Conservation (phyloP, 495 filamentous ascomycete genomes). For the Trichoderma orchidacearum region DNA sequence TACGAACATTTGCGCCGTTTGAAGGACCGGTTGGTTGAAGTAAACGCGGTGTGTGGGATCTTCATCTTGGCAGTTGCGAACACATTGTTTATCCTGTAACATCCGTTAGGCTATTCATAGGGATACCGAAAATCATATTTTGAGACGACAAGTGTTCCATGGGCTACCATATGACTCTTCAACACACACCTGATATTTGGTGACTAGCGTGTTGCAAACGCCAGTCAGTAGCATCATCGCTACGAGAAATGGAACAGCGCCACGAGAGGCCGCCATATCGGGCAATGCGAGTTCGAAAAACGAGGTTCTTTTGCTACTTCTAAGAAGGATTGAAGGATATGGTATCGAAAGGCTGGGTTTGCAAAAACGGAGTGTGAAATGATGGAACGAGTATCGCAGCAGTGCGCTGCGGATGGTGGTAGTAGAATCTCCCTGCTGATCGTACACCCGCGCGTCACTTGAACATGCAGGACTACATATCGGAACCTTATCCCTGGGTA, state of each 20-base stretch:
- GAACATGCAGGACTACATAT: too few relatives aligned
- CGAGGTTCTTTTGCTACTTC: too few relatives aligned
- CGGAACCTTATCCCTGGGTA: too few relatives aligned
- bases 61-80: slow-evolving; percentile 69
- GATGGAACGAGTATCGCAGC: too few relatives aligned
- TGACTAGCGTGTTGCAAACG: slow-evolving; percentile 92
- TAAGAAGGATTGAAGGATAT: too few relatives aligned
- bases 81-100: slow-evolving; percentile 83
- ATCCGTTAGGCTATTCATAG: slow-evolving; percentile 2
- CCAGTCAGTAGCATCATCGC: slow-evolving; percentile 83
- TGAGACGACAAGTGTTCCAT: background rate
- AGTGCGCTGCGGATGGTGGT: too few relatives aligned
- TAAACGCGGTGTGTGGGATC: slow-evolving; percentile 50
- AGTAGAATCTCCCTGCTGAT: too few relatives aligned
- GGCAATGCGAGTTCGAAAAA: background rate
- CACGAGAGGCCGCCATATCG: slow-evolving; percentile 18
- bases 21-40: slow-evolving; percentile 93
- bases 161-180: background rate
- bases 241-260: slow-evolving; percentile 67
- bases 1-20: slow-evolving; percentile 90
- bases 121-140: background rate
- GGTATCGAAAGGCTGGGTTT: too few relatives aligned
- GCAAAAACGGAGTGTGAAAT: too few relatives aligned
- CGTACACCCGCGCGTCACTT: too few relatives aligned
- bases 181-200: slow-evolving; percentile 73